Conservation (phyloP, 2,329 filamentous ascomycete species). For the Aureobasidium sp. region DNA sequence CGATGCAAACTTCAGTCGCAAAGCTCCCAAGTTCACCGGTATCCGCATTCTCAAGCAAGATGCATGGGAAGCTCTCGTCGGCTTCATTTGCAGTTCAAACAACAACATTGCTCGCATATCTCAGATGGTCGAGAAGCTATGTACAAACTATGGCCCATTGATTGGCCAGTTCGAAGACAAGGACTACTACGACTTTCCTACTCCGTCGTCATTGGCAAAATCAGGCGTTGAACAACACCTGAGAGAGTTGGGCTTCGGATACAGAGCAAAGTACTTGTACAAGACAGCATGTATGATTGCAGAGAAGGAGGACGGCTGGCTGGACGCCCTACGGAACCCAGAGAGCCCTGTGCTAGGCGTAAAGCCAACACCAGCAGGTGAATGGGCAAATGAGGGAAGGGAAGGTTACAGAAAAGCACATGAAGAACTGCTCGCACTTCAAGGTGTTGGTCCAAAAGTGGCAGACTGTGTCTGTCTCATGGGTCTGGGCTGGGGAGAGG, state of each 20-base stretch:
- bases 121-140: constrained; percentile 93
- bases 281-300: constrained; percentile 72
- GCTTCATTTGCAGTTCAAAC: constrained; percentile 98
- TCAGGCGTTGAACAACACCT: constrained; percentile 71
- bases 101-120: constrained; percentile 95
- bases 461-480: constrained; percentile 95
- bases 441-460: constrained; percentile 93
- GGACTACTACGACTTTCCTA: constrained; percentile 80
- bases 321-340: constrained; percentile 69
- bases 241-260: constrained; percentile 81
- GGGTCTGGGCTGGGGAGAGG: constrained; percentile 91
- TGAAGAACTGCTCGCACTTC: constrained; percentile 64
- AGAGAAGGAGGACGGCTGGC: constrained; percentile 60
- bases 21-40: constrained; percentile 78
- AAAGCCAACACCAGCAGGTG: constrained; percentile 35
- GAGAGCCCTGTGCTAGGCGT: constrained; percentile 54
- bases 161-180: constrained; percentile 56
- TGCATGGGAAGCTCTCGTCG: constrained; percentile 87
- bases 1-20: constrained; percentile 81
- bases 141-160: constrained; percentile 70
- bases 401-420: constrained; percentile 73
- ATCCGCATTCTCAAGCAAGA: constrained; percentile 91
- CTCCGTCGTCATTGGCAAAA: constrained; percentile 62
- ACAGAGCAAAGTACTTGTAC: constrained; percentile 85
- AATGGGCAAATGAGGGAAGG: constrained; percentile 42